These are phyloP conservation scores for Scleroderma citrinum DNA, from an alignment of 768 basidiomycete species.

Conservation along the genomic window DNA sequence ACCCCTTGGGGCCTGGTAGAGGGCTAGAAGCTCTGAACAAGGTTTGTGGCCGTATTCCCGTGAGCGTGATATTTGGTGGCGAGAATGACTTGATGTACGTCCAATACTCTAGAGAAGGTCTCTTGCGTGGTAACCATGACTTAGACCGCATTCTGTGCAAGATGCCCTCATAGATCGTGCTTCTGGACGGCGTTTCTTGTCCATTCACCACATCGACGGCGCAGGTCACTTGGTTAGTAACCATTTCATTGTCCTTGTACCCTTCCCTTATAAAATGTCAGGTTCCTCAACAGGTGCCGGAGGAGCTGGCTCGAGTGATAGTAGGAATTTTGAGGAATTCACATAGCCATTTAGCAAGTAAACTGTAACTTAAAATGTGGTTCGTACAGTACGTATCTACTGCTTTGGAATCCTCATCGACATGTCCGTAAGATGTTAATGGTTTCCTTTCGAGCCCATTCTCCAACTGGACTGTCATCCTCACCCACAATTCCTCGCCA, in stretches of 20 bases:
- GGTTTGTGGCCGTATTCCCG: conserved; percentile 35
- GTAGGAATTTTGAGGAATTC: conserved; percentile 17
- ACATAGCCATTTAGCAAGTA: not conserved
- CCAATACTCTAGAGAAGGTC: not conserved
- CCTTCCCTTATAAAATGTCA: conserved; percentile 2
- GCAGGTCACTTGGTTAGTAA: conserved; percentile 30
- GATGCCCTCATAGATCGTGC: conserved; percentile 24
- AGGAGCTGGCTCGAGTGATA: conserved; percentile 19
- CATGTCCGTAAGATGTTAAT: not conserved
- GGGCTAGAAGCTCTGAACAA: conserved; percentile 45
- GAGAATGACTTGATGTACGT: conserved; percentile 50
- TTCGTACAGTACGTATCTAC: not conserved
- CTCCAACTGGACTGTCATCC: conserved; percentile 32
- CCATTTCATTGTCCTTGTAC: too few species aligned
- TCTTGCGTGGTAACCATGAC: not conserved
- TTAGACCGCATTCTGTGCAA: conserved; percentile 27
- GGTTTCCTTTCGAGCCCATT: conserved; percentile 34
- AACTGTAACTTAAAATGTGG: not conserved
- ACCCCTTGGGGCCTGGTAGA: conserved; percentile 46
- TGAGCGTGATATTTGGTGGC: conserved; percentile 50
- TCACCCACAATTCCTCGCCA: conserved; percentile 43
- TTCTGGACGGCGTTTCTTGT: conserved; percentile 20
- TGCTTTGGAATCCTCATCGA: not conserved
- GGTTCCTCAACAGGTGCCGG: conserved; percentile 25
- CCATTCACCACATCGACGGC: conserved; percentile 18